These are phyloP conservation scores for Diaporthe batatas DNA, from an alignment of 2,329 filamentous ascomycete species.

Conservation along the genomic window DNA sequence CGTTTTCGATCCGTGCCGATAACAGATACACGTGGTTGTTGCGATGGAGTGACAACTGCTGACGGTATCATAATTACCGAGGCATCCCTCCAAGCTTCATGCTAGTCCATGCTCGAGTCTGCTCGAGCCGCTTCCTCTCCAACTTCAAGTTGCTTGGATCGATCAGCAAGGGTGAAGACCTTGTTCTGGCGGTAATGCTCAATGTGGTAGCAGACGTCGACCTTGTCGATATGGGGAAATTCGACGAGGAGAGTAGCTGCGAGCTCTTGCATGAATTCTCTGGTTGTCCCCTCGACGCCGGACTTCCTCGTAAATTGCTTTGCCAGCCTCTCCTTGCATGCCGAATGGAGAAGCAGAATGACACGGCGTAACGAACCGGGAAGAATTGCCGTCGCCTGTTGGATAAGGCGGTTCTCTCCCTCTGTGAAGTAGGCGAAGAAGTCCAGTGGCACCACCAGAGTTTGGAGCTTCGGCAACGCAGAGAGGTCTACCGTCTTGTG, in stretches of 20 bases:
- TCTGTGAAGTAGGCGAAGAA: background rate
- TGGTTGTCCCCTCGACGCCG: background rate
- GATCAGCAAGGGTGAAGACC: background rate
- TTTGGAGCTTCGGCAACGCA: background rate
- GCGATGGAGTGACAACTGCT: background rate
- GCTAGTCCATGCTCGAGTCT: background rate
- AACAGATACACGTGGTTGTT: too few species aligned
- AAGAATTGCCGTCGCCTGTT: background rate
- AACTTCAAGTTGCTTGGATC: too few species aligned
- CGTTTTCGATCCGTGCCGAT: background rate
- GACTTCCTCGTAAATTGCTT: rapidly evolving
- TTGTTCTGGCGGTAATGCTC: background rate
- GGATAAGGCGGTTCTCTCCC: too few species aligned
- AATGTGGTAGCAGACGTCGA: background rate
- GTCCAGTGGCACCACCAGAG: slow-evolving; percentile 1
- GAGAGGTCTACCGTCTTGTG: background rate
- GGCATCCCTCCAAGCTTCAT: too few species aligned
- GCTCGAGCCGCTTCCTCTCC: too few species aligned
- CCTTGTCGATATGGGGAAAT: background rate
- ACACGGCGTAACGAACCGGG: background rate
- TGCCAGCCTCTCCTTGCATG: too few species aligned
- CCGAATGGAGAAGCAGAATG: background rate
- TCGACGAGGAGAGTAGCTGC: background rate
- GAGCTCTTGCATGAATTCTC: background rate
- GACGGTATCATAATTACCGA: too few species aligned